Base-by-base conservation (phyloP, 202 grass and related monocot genomes). In the Panicum virgatum region DNA sequence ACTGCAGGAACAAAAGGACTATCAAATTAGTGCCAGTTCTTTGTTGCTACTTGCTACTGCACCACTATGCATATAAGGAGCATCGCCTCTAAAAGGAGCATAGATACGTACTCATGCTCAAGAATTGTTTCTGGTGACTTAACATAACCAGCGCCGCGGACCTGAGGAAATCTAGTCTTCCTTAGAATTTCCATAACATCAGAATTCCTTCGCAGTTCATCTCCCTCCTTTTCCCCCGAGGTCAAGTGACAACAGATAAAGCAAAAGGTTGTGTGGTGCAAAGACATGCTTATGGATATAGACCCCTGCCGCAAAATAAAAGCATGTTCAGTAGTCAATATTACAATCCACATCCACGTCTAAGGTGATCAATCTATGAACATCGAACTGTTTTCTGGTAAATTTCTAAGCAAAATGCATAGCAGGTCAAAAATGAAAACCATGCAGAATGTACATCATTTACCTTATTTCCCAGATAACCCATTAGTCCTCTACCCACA, bases 401-500 rank as follows among this genome's bases (percentile, higher is more conserved):
- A 32, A 48, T 3, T 51, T 22, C 59, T 78, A 19, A 26, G 34
- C 9, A 80, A 66, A 52, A 53, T 40, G 47, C 2, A 6, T 54
- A 20, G n/a, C 60, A 54, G 14, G 20, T 16, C 1, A 5, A 20
- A 62, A 84, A 68, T 22, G 10, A 54, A 61, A 75, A 23, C 39
- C 20, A 5, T 45, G 43, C 20, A 80, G 25, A 86, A 12, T 18
- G 7, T 42, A 46, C 0, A 48, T 1, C 14, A 13, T 51, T 86
- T 92, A 99, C 96, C 91, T 99, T 99, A 54, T 99, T 99, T 83
- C 96, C 96, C 69, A 99, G 96, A 90, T 94, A 99, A 78, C 96
- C 96, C 96, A 99, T 99, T 72, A 99, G 69, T 44, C 96, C 96
- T 87, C 96, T 89, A 50, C 96, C 96, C 46, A 99, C 87, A 7